Conservation (phyloP, 306 rosid species). For the Castanopsis chinensis region DNA sequence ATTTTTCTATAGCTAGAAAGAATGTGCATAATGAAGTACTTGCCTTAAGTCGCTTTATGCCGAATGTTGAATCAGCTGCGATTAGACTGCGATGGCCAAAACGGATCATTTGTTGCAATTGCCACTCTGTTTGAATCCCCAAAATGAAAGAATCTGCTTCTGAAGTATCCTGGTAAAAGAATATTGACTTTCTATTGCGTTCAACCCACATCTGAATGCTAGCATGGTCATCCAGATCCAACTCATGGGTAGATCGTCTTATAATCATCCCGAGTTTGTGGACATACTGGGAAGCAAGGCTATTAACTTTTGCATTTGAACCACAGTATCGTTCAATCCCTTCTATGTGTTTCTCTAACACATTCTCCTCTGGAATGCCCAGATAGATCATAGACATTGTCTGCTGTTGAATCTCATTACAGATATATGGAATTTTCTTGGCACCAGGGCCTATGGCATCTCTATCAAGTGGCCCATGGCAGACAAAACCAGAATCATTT, state of each 20-base stretch:
- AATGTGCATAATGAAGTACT: conserved; percentile 6
- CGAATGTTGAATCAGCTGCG: conserved; percentile 88
- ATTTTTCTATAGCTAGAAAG: neutral
- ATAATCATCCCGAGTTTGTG: conserved; percentile 95
- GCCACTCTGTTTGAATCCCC: conserved; percentile 99
- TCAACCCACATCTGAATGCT: conserved; percentile 95
- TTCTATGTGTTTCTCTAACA: conserved; percentile 92
- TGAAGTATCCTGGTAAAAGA: conserved; percentile 79
- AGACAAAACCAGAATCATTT: conserved; percentile 84
- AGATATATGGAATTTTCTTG: conserved; percentile 74
- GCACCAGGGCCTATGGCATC: conserved; percentile 98
- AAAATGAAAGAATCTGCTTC: conserved; percentile 78
- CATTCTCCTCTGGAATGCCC: conserved; percentile 91
- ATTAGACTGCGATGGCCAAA: conserved; percentile 85
- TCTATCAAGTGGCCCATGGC: conserved; percentile 95
- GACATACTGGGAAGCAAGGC: conserved; percentile 89
- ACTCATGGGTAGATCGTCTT: conserved; percentile 85
- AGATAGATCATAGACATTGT: conserved; percentile 97
- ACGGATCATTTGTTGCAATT: conserved; percentile 87
- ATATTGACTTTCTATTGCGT: conserved; percentile 74
- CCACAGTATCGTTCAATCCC: conserved; percentile 84
- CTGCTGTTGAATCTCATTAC: conserved; percentile 94
- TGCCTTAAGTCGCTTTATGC: conserved; percentile 91
- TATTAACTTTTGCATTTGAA: conserved; percentile 71
- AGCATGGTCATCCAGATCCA: conserved; percentile 95